Evolutionary conservation across 371 early-diverging fungal genomes (phyloP).

Genomic region (Actinomortierella wolfii): DNA sequence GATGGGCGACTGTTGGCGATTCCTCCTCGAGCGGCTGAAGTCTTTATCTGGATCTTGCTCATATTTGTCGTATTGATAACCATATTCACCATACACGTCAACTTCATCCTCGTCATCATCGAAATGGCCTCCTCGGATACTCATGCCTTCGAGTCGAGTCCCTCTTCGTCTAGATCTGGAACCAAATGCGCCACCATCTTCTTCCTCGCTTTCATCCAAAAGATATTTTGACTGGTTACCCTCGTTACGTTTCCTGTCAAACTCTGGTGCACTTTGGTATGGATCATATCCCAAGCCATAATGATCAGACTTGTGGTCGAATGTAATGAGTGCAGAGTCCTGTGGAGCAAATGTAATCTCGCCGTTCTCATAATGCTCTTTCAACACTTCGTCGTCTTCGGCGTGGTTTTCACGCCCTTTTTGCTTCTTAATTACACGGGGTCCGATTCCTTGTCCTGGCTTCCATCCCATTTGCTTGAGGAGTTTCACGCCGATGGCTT

Average conservation of each 20-base stretch:
- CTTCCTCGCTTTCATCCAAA: too few relatives aligned
- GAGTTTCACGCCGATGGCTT: constrained; percentile 62
- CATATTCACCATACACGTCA: constrained; percentile 49
- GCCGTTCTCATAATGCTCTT: constrained; percentile 49
- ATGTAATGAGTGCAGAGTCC: constrained; percentile 65
- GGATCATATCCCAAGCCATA: constrained; percentile 78
- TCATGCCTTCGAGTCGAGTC: constrained; percentile 16
- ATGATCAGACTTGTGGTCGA: constrained; percentile 59
- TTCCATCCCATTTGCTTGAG: constrained; percentile 85
- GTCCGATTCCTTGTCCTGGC: constrained; percentile 85
- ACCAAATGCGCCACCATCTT: too few relatives aligned
- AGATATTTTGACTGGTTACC: too few relatives aligned
- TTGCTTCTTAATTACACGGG: constrained; percentile 53
- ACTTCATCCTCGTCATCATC: constrained; percentile 62
- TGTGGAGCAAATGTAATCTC: constrained; percentile 74
- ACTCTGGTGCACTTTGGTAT: constrained; percentile 65
- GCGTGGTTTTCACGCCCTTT: too few relatives aligned
- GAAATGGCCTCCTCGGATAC: constrained; percentile 41
- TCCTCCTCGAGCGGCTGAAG: not conserved
- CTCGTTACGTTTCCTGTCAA: constrained; percentile 38
- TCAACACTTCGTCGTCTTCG: constrained; percentile 42
- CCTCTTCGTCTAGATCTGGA: too few relatives aligned
- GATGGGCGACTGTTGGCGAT: not conserved
- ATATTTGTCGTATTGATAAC: too few relatives aligned
- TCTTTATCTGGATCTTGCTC: too few relatives aligned